Evolutionary conservation across 2,329 filamentous ascomycete species (phyloP), one percentile per base, ranked within the genome.

Genomic region (Fusarium virguliforme): DNA sequence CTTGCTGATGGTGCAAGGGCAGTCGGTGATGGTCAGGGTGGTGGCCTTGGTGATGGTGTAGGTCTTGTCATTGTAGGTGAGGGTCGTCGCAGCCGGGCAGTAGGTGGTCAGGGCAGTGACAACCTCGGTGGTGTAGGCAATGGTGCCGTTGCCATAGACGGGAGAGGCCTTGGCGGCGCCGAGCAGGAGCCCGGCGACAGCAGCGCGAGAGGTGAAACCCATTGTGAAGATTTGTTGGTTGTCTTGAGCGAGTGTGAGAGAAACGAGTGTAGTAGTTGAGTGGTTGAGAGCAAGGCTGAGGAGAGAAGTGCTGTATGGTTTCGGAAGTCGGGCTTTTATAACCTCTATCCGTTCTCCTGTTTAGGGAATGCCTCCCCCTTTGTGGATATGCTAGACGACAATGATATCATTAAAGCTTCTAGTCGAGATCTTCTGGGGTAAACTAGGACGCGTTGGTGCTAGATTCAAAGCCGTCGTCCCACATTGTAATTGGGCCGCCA

Each of bases 31-130:
- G 82, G 89, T 91, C 80, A 90, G 80, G 78, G 88, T 89, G 77
- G 88, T 89, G 77, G 89, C 83, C 82, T 86, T 82, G 70, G 88
- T 88, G 81, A 92, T 84, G 74, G 86, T 90, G 85, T 90, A 91
- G 81, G 89, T 91, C 79, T 85, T 82, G 79, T 82, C 83, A 77
- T 84, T 85, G 82, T 90, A 84, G 76, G 85, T 86, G 78, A 92
- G 80, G 72, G 83, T 82, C 72, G 90, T 91, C 66, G 90, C 79
- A 69, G 76, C 83, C 8, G 90, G 89, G 88, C 91, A 93, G 86
- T 85, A 92, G 76, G 90, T 93, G 81, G 87, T 90, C 82, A 87
- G 86, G 62, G 84, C 82, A 60, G 88, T 90, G 70, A 92, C 86
- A 67, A 88, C 83, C 84, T 90, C 86, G 72, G 89, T 92, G 81